These are phyloP conservation scores for Chytriomyces confervae DNA, from an alignment of 192 early-diverging fungal species.

Conservation along the genomic window DNA sequence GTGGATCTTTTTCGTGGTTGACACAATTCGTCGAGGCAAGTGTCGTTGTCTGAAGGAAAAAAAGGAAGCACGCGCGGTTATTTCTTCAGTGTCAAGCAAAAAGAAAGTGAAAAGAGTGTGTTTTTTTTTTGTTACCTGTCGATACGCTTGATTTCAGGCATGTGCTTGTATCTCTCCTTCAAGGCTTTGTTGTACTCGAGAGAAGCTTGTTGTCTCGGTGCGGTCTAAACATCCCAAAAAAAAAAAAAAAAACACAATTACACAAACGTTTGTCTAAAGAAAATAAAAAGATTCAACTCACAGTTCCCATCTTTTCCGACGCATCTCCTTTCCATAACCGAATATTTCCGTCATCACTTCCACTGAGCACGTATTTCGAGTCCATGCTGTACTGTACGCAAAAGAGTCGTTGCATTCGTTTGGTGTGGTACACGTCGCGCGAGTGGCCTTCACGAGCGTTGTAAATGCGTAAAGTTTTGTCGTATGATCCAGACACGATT, in stretches of 20 bases:
- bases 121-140: conserved; percentile 43
- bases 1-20: conserved; percentile 78
- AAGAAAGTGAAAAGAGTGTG: neutral
- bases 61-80: neutral
- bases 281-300: conserved; percentile 36
- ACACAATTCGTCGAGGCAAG: conserved; percentile 82
- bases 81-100: neutral
- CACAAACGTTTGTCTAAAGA: neutral
- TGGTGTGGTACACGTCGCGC: conserved; percentile 95
- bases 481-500: conserved; percentile 95
- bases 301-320: conserved; percentile 80
- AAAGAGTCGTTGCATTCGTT: conserved; percentile 97
- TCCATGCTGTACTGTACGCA: conserved; percentile 94
- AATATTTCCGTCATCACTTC: conserved; percentile 97
- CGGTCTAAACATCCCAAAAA: conserved; percentile 35
- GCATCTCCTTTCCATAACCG: conserved; percentile 96
- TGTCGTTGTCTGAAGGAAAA: conserved; percentile 73
- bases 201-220: conserved; percentile 73
- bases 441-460: conserved; percentile 78
- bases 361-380: conserved; percentile 90
- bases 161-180: conserved; percentile 89
- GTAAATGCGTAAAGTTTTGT: conserved; percentile 90
- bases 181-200: conserved; percentile 85
- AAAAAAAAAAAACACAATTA: conserved; percentile 5
- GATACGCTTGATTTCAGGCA: conserved; percentile 90